Percentiles rank a stretch among this genome's conserved stretches.
phyloP scores from a whole-genome alignment of 768 basidiomycete genomes.

The Russula abietina region DNA sequence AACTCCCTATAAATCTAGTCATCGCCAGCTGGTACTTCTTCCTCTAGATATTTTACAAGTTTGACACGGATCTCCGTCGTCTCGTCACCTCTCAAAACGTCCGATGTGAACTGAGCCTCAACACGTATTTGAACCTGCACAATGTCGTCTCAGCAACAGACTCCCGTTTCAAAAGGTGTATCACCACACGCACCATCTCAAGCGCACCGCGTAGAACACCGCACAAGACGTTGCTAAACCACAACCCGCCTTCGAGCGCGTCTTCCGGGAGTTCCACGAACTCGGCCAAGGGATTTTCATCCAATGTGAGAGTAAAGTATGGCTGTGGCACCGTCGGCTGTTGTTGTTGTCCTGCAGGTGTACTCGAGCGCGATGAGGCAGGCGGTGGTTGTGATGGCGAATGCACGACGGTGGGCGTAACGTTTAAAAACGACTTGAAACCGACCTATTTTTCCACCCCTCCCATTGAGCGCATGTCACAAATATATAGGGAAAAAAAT shows the following conservation, averaged over 20 bases:
- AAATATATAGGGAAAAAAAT: not conserved
- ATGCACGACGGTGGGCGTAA: constrained; percentile 78
- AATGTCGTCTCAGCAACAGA: constrained; percentile 10
- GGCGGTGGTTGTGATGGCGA: constrained; percentile 39
- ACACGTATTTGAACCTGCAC: constrained; percentile 94
- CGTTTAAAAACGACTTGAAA: constrained; percentile 95
- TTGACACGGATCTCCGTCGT: constrained; percentile 89
- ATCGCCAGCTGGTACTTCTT: constrained; percentile 91
- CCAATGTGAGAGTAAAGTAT: constrained; percentile 77
- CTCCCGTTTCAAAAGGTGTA: not conserved
- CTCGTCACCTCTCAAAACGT: constrained; percentile 89
- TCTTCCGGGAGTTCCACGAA: constrained; percentile 97
- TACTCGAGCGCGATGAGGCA: constrained; percentile 37
- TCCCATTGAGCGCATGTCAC: not conserved
- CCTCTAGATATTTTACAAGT: constrained; percentile 87
- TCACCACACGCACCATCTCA: constrained; percentile 73
- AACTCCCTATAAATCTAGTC: constrained; percentile 45
- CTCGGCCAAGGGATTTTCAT: constrained; percentile 95
- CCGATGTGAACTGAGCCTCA: constrained; percentile 81
- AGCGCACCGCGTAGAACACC: constrained; percentile 89
- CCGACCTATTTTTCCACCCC: constrained; percentile 66
- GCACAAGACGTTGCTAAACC: constrained; percentile 95
- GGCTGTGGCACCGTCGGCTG: constrained; percentile 36
- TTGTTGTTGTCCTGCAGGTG: constrained; percentile 34
- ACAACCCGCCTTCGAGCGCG: constrained; percentile 84